phyloP scores from a whole-genome alignment of 2,329 filamentous ascomycete species.

The Phaeosphaeriaceae sp. region DNA sequence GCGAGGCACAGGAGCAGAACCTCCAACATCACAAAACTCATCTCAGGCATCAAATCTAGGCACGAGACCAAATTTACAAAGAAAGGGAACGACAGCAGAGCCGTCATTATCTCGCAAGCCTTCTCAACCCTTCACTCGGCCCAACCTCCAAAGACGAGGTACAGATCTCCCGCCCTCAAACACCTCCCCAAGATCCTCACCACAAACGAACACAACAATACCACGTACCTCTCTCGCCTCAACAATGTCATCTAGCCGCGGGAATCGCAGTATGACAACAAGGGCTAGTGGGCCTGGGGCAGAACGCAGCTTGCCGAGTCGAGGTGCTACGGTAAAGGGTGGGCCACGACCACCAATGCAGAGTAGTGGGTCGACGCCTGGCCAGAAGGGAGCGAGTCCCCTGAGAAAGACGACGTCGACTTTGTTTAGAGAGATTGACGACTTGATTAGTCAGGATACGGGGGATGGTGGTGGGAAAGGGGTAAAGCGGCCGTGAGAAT shows the following conservation, averaged over 20 bases:
- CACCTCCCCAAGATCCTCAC: slow-evolving; percentile 7
- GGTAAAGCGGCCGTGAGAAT: too few relatives aligned
- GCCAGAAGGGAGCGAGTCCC: not conserved
- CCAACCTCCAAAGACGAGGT: slow-evolving; percentile 6
- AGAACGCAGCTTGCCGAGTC: too few relatives aligned
- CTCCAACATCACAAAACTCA: slow-evolving; percentile 3
- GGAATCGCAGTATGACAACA: slow-evolving; percentile 19
- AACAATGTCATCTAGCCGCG: slow-evolving; percentile 29
- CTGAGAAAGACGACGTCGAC: slow-evolving; percentile 32
- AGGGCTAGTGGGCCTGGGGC: slow-evolving; percentile 4
- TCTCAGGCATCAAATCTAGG: slow-evolving; percentile 3
- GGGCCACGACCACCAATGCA: not conserved
- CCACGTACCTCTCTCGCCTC: slow-evolving; percentile 17
- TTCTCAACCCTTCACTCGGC: not conserved
- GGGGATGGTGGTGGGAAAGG: slow-evolving; percentile 1
- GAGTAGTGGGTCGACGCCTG: not conserved
- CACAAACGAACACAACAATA: slow-evolving; percentile 10
- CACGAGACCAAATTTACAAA: not conserved
- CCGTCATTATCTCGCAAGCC: slow-evolving; percentile 2
- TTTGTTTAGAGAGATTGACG: slow-evolving; percentile 37
- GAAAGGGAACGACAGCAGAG: slow-evolving; percentile 12
- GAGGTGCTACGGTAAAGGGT: not conserved
- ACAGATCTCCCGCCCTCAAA: slow-evolving; percentile 4
- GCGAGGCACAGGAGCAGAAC: slow-evolving; percentile 10
- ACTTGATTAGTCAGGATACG: slow-evolving; percentile 24